Base-by-base conservation (phyloP, 2,329 filamentous ascomycete genomes). In the Ceratocystis variospora region DNA sequence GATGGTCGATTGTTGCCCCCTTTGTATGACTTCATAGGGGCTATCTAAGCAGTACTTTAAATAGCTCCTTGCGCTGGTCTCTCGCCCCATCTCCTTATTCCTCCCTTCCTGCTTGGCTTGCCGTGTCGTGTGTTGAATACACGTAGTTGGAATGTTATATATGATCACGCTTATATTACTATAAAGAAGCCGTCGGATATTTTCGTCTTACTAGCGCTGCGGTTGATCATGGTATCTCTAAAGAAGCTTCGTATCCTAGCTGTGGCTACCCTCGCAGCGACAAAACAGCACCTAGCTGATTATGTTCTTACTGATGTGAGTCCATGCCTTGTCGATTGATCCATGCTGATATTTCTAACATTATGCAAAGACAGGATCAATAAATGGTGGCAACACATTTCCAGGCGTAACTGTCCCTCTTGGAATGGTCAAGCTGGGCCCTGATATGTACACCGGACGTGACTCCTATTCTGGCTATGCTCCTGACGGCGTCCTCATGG, bases 401-500 rank as follows among this genome's bases (percentile, higher is more conserved):
- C 79, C 79, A 0, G 79, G 79, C 19, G 77, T 79, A n/a, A 78
- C 75, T 46, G 71, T 77, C 59, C 79, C 79, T 0, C 72, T 80
- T 45, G 79, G 79, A 22, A 76, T 81, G 69, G 77, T 80, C 61
- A 81, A 81, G 71, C 73, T 81, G 3, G 79, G 79, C 2, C 79
- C 80, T 7, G 78, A 81, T 62, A 72, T 82, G 12, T 76, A 79
- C 66, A 77, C 76, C 12, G 79, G 78, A 12, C 74, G 74, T 8
- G 80, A 83, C 69, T 76, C 77, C 25, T 83, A 83, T 70, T 82
- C 80, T 1, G 81, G 81, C 17, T 83, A 81, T 68, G 75, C 77
- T 61, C 71, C 77, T 0, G 73, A 73, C 33, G 82, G 83, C 2
- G 78, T 79, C 41, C 81, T 86, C 69, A 81, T 79, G 1, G 83